Percentiles rank a stretch among this genome's conserved stretches.
These are phyloP conservation scores for Oxytropis ochrocephala DNA, from an alignment of 306 rosid species.

Conservation along the genomic window DNA sequence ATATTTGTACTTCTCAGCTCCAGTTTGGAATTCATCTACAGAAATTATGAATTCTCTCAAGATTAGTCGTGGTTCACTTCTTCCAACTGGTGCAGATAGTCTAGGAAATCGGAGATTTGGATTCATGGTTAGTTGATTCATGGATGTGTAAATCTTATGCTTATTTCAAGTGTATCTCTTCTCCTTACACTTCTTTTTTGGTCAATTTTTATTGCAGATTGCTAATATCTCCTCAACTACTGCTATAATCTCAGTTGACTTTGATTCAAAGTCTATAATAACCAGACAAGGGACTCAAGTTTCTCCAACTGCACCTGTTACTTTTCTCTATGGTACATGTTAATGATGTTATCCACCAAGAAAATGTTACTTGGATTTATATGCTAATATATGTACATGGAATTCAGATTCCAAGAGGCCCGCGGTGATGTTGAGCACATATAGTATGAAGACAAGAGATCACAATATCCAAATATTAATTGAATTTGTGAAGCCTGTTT, in stretches of 20 bases:
- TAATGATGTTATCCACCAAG: neutral
- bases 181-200: conserved; percentile 22
- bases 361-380: neutral
- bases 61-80: conserved; percentile 53
- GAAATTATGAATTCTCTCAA: conserved; percentile 52
- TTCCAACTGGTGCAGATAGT: conserved; percentile 38
- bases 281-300: conserved; percentile 73
- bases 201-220: conserved; percentile 43
- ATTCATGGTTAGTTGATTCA: conserved; percentile 57
- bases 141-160: neutral
- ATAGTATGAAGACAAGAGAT: conserved; percentile 62
- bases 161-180: conserved; percentile 8
- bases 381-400: conserved; percentile 11
- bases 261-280: conserved; percentile 52
- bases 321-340: conserved; percentile 70
- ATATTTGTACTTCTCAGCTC: conserved; percentile 66
- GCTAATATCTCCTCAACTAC: conserved; percentile 43
- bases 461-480: conserved; percentile 43
- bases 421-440: conserved; percentile 68
- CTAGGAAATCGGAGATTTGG: conserved; percentile 66
- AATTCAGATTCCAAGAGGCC: conserved; percentile 74
- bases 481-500: conserved; percentile 66
- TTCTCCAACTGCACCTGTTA: conserved; percentile 63
- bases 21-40: conserved; percentile 70
- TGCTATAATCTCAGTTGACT: conserved; percentile 51